Base-by-base conservation (phyloP, 495 filamentous ascomycete genomes). In the Aspergillus conjunctus region DNA sequence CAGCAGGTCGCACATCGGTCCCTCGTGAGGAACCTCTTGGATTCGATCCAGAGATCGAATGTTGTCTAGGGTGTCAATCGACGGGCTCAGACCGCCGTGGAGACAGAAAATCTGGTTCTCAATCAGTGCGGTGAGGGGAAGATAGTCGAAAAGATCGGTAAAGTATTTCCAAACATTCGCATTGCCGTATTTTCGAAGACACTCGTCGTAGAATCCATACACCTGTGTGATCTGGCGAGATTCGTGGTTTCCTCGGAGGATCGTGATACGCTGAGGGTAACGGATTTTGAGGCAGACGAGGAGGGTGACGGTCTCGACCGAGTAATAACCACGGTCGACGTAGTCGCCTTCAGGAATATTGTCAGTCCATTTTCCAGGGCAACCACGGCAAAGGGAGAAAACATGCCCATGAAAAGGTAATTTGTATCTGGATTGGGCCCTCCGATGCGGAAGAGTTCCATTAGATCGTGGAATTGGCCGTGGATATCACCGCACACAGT, bases 101-200 rank as follows among this genome's bases (percentile, higher is more conserved):
- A 98, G 87, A 79, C 94, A 98, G 86, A 98, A 98, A 75, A 98
- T 98, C 82, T 98, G 94, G 79, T 97, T 97, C 79, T 98, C 93
- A 79, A 98, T 98, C 63, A 98, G 85, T 60, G 94, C 94, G 63
- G 94, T 98, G 71, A 98, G 88, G 64, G 94, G 94, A 43, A 98
- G 91, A 78, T 93, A 98, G 79, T 98, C 94, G 81, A 98, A 98
- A 34, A 98, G 87, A 73, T 98, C 94, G 67, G 94, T 98, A 77
- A 98, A 98, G 80, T 90, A 97, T 83, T 97, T 97, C 94, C 94
- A 98, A 64, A 98, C 94, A 71, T 97, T 98, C 62, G 94, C 94
- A 72, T 96, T 97, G 77, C 93, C 93, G 69, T 97, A 97, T 81
- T 97, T 97, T 69, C 93, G 89, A 53, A 97, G 84, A 72, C 93